Evolutionary conservation across 805 yeast species (phyloP), one percentile per base, ranked within the genome.

Genomic region (Suhomyces faveliae): DNA sequence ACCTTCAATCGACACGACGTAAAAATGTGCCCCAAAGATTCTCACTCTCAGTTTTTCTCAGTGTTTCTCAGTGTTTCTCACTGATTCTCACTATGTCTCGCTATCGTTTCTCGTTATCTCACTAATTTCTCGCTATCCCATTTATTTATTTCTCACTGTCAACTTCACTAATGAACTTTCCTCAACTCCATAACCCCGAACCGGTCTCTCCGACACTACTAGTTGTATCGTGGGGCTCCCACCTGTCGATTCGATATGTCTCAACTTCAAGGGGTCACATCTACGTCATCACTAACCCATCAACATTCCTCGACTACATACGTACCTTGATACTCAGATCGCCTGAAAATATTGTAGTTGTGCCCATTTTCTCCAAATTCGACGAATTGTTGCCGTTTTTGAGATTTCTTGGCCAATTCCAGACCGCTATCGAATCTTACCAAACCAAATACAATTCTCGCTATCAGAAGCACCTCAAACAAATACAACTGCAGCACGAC

Each of bases 201-300:
- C 42, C 47, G 27, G 35, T 20, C 40, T 30, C 21, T 22, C 35
- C 22, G 17, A 20, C 24, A 9, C 22, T 41, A 4, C 22, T 51
- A 3, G 43, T 42, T 11, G 41, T 51, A 29, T 35, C 15, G n/a
- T 38, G 43, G 19, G 51, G 51, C 15, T 15, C 37, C 0, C 21
- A 25, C 11, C 54, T 54, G 55, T 39, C 57, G 9, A 49, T 60
- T 11, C 39, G 51, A 19, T 59, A 40, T 48, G n/a, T 24, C 9
- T 20, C 30, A 21, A 40, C 47, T 4, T 47, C 42, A 0, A 20
- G 43, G 5, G 20, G 35, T 19, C 60, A 60, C 7, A 46, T 57
- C 13, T 61, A 61, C 49, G 24, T 49, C 35, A 43, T 59, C 21
- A 47, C 55, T 35, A 56, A 55, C 27, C 50, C 54, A 8, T 21